These are phyloP conservation scores for Akebia trifoliata DNA, from an alignment of 164 flowering plant species.

Conservation along the genomic window DNA sequence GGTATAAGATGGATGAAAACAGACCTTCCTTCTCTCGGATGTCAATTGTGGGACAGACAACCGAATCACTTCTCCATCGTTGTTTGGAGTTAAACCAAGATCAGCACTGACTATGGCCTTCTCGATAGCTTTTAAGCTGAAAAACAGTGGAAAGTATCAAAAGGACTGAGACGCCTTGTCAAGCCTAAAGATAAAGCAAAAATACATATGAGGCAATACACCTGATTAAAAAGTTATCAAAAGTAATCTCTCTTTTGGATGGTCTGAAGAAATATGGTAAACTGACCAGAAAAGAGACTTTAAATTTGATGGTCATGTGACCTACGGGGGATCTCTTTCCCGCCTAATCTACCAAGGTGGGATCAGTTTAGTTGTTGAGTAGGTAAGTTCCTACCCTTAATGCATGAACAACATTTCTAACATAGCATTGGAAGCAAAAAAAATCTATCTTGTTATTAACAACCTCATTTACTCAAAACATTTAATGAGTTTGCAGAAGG, in stretches of 20 bases:
- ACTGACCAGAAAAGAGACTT: background rate
- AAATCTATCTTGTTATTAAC: background rate
- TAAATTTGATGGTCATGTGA: no score
- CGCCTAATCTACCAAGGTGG: no score
- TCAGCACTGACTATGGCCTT: constrained; percentile 84
- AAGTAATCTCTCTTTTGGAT: background rate
- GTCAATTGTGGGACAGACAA: constrained; percentile 80
- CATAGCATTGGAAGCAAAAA: background rate
- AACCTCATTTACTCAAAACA: background rate
- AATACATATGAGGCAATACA: no score
- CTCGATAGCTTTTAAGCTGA: constrained; percentile 88
- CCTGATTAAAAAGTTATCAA: background rate
- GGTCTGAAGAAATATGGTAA: background rate
- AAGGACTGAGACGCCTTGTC: background rate
- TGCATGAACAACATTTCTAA: no score
- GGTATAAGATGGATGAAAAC: constrained; percentile 1
- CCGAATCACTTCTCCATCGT: constrained; percentile 90
- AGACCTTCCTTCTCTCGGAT: constrained; percentile 90
- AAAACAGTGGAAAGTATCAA: constrained; percentile 11
- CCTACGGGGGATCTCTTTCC: no score
- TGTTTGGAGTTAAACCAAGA: constrained; percentile 80
- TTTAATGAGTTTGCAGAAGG: background rate
- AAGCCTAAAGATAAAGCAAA: background rate
- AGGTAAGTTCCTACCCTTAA: no score
- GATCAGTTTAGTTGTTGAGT: no score